These are phyloP conservation scores for Ceratobasidium theobromae DNA, from an alignment of 1,284 basidiomycete species.

Conservation along the genomic window DNA sequence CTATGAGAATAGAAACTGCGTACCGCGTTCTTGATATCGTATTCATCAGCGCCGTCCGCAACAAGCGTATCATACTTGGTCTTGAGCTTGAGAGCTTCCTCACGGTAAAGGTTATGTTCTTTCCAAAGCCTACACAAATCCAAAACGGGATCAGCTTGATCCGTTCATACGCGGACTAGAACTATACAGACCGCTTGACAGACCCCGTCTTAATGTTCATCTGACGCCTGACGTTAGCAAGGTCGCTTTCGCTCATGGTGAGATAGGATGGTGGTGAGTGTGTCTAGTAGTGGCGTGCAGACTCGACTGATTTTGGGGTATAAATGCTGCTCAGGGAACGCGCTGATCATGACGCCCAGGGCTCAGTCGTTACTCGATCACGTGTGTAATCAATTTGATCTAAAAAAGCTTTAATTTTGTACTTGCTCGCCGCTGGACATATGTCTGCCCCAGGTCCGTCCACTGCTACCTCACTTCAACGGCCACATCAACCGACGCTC, in stretches of 20 bases:
- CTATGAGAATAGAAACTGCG: slow-evolving; percentile 40
- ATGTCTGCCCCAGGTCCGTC: slow-evolving; percentile 14
- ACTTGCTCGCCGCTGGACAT: too few relatives aligned
- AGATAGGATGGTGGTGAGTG: not conserved
- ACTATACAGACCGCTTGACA: slow-evolving; percentile 65
- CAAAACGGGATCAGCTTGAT: not conserved
- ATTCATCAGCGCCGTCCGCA: slow-evolving; percentile 67
- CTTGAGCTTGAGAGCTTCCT: slow-evolving; percentile 65
- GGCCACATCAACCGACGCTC: too few relatives aligned
- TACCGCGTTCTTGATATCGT: slow-evolving; percentile 80
- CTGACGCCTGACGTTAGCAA: slow-evolving; percentile 57
- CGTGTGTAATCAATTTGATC: slow-evolving; percentile 12
- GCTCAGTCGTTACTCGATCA: slow-evolving; percentile 15
- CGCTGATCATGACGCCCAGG: slow-evolving; percentile 27
- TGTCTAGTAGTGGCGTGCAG: slow-evolving; percentile 3
- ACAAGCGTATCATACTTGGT: slow-evolving; percentile 63
- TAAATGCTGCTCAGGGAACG: slow-evolving; percentile 23
- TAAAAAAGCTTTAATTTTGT: not conserved
- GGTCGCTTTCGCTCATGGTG: slow-evolving; percentile 45
- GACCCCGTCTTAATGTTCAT: slow-evolving; percentile 80
- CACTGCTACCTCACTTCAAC: not conserved
- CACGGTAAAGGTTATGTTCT: slow-evolving; percentile 67
- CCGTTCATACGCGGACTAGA: not conserved
- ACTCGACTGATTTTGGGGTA: not conserved
- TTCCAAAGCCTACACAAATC: slow-evolving; percentile 60